These are phyloP conservation scores for Tetrapisispora iriomotensis DNA, from an alignment of 805 yeast genomes.

Conservation along the genomic window DNA sequence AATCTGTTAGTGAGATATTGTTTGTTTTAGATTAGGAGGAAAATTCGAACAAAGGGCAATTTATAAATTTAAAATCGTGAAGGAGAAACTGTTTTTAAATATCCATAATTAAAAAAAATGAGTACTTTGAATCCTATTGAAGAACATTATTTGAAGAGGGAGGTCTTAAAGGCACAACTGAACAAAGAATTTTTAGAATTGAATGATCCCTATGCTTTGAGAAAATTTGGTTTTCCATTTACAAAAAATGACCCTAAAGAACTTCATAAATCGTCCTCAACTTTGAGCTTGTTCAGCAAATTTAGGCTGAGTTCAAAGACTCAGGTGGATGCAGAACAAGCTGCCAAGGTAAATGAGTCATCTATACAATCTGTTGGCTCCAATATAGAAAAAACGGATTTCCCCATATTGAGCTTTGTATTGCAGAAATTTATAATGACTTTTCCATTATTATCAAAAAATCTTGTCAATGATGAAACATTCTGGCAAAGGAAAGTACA, in stretches of 20 bases:
- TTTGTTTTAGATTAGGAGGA: no score
- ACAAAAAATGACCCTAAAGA: conserved; percentile 34
- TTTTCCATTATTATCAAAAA: conserved; percentile 61
- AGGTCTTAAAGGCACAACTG: conserved; percentile 54
- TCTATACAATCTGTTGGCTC: conserved; percentile 3
- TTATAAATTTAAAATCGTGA: no score
- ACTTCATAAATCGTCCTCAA: not conserved
- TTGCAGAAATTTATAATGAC: conserved; percentile 52
- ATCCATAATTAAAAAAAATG: not conserved
- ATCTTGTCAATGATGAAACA: conserved; percentile 36
- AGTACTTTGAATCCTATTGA: conserved; percentile 36
- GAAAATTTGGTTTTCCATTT: conserved; percentile 75
- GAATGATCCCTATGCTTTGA: conserved; percentile 51
- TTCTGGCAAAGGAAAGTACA: conserved; percentile 80
- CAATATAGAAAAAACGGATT: conserved; percentile 26
- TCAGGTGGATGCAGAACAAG: conserved; percentile 9
- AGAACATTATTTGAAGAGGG: conserved; percentile 83
- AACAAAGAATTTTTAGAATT: conserved; percentile 51
- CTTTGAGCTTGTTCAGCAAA: not conserved
- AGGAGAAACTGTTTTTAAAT: not conserved
- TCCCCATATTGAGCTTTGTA: conserved; percentile 63
- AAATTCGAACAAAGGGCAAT: no score
- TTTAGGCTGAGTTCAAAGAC: not conserved
- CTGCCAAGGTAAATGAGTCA: conserved; percentile 2
- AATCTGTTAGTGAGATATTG: no score